Base-by-base conservation (phyloP, 2,329 filamentous ascomycete genomes). In the Stagonosporopsis tanaceti region DNA sequence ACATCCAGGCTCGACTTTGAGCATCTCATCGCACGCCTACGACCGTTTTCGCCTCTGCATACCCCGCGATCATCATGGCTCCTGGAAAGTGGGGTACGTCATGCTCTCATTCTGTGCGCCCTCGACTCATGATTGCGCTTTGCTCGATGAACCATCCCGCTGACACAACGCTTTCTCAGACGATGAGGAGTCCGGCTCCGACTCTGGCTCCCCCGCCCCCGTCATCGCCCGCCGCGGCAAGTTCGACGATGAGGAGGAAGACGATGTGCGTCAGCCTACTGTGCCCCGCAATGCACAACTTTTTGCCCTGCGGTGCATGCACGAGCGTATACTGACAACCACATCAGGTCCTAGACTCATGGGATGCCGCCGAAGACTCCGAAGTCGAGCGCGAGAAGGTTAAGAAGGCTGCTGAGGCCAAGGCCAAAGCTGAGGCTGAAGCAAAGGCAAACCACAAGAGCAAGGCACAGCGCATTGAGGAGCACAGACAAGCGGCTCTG, bases 381-480 rank as follows among this genome's bases (percentile, higher is more conserved):
- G 95, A 99, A 72, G 94, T 89, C 69, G 95, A 99, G 82, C 91
- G 93, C 71, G 93, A 97, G 79, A 99, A 98, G 84, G 91, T 87
- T 27, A 91, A 90, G 79, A 95, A 94, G 81, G 92, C 89, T 47
- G 89, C 85, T 6, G 93, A 92, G 73, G 90, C 87, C 50, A 96
- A 96, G 79, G 92, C 90, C 57, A 96, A 96, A 79, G 93, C 92
- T 27, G 92, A 93, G 0, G 93, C 91, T 41, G 91, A 92, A 71
- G 92, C 92, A 7, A 92, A 91, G 40, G 92, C 92, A 50, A 92
- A 89, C 72, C 96, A 97, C 83, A 98, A 98, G 83, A 86, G 87
- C 76, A 96, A 94, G 82, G 79, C 88, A 35, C 86, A 96, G 80
- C 91, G 94, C 70, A 89, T 97, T 77, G 89, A 91, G 67, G 92